A percentile compares a stretch with the other conserved stretches of the same genome.
phyloP scores from a whole-genome alignment of 306 rosid species.

The Quercus cerris region DNA sequence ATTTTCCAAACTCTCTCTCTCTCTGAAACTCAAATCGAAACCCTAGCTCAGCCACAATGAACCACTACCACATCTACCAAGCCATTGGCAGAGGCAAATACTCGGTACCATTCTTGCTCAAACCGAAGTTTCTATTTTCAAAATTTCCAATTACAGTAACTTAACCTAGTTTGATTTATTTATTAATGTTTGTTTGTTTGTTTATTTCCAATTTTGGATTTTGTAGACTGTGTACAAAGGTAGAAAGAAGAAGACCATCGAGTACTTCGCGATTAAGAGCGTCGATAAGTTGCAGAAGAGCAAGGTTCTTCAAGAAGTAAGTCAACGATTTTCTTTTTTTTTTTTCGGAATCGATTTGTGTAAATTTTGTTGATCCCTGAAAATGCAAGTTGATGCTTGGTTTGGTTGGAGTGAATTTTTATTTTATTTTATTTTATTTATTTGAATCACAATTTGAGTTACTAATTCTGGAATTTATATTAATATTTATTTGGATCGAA shows the following conservation, averaged over 20 bases:
- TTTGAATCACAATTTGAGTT: not conserved
- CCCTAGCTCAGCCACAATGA: conserved; percentile 54
- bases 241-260: conserved; percentile 95
- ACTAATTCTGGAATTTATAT: not conserved
- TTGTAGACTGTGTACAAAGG: conserved; percentile 91
- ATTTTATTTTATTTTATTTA: too few relatives aligned
- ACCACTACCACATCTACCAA: conserved; percentile 92
- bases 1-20: not conserved
- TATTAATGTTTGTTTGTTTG: too few relatives aligned
- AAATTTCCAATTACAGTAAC: not conserved
- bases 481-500: too few relatives aligned
- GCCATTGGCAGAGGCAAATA: conserved; percentile 94
- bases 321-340: not conserved
- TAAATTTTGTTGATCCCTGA: not conserved
- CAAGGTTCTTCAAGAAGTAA: conserved; percentile 95
- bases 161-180: not conserved
- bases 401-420: not conserved
- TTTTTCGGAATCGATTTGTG: not conserved
- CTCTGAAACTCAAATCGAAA: conserved; percentile 29
- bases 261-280: conserved; percentile 89
- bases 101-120: conserved; percentile 51
- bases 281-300: conserved; percentile 86
- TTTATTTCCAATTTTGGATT: not conserved
- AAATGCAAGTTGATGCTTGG: not conserved
- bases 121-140: not conserved